Conservation (phyloP, 78 protist genomes). For the Dictyostelium discoideum region DNA sequence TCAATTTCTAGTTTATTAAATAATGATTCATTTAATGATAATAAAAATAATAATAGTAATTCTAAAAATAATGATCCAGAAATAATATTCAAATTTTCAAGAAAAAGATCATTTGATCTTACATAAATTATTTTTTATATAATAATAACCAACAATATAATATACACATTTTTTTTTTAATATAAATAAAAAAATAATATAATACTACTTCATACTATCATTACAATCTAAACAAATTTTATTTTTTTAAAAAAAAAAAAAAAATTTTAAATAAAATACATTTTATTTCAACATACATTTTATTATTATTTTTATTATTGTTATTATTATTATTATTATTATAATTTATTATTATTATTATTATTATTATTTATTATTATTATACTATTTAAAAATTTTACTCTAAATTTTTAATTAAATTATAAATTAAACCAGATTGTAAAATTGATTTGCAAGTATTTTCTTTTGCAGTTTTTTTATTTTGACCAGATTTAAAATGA, state of each 20-base stretch:
- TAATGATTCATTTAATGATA: background rate
- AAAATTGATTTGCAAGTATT: background rate
- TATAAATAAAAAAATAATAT: background rate
- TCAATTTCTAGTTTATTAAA: constrained; percentile 36
- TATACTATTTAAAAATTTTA: background rate
- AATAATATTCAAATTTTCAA: constrained; percentile 25
- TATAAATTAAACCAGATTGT: background rate
- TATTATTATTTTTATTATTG: background rate
- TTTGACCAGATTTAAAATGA: background rate
- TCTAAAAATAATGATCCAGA: background rate
- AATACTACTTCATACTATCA: background rate
- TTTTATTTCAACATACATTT: background rate
- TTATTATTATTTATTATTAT: too few relatives aligned
- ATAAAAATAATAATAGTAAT: background rate
- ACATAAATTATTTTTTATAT: background rate
- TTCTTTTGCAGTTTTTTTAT: constrained; percentile 17
- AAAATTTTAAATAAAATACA: background rate
- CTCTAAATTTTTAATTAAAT: background rate
- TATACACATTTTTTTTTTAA: background rate
- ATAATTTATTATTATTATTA: too few relatives aligned
- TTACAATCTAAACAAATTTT: background rate
- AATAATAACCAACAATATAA: too few relatives aligned
- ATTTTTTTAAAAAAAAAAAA: background rate
- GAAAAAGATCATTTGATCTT: constrained; percentile 19
- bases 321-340: too few relatives aligned